A percentile compares a stretch with the other conserved stretches of the same genome.
Evolutionary conservation across 768 basidiomycete genomes (phyloP).

Genomic region (Leucogyrophana mollusca): DNA sequence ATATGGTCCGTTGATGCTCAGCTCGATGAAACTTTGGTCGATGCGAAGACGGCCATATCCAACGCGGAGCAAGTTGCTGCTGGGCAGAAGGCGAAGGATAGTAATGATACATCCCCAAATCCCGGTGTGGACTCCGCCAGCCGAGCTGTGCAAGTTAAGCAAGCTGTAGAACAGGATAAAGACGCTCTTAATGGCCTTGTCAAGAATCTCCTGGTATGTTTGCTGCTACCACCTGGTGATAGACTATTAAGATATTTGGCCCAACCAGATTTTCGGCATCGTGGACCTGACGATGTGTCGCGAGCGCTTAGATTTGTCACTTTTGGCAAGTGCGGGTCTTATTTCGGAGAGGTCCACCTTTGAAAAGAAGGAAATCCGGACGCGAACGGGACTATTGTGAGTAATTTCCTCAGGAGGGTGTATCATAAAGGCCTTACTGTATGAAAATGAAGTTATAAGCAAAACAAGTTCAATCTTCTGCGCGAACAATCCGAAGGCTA

Average conservation of each 20-base stretch:
- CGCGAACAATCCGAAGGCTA: slow-evolving; percentile 98
- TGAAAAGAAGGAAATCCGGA: slow-evolving; percentile 80
- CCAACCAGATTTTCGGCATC: slow-evolving; percentile 53
- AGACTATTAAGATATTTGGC: not conserved
- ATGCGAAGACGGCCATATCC: slow-evolving; percentile 46
- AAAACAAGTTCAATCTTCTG: slow-evolving; percentile 97
- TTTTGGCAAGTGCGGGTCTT: slow-evolving; percentile 64
- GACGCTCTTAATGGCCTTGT: slow-evolving; percentile 56
- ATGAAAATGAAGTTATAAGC: slow-evolving; percentile 82
- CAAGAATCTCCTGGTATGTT: slow-evolving; percentile 55
- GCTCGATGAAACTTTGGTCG: slow-evolving; percentile 66
- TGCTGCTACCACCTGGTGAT: not conserved
- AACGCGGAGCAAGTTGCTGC: slow-evolving; percentile 22
- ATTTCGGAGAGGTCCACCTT: slow-evolving; percentile 64
- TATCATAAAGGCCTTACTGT: not conserved
- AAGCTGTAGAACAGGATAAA: slow-evolving; percentile 62
- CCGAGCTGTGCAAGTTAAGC: slow-evolving; percentile 45
- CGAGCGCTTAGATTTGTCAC: slow-evolving; percentile 68
- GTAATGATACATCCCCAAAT: slow-evolving; percentile 10
- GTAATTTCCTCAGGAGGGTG: slow-evolving; percentile 28
- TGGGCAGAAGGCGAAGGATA: slow-evolving; percentile 30
- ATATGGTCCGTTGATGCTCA: slow-evolving; percentile 81
- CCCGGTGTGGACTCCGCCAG: not conserved
- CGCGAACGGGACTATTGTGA: slow-evolving; percentile 79
- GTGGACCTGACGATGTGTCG: slow-evolving; percentile 62